These are phyloP conservation scores for Hemisphaericaspora subhashii DNA, from an alignment of 1,139 yeast species.

Conservation along the genomic window DNA sequence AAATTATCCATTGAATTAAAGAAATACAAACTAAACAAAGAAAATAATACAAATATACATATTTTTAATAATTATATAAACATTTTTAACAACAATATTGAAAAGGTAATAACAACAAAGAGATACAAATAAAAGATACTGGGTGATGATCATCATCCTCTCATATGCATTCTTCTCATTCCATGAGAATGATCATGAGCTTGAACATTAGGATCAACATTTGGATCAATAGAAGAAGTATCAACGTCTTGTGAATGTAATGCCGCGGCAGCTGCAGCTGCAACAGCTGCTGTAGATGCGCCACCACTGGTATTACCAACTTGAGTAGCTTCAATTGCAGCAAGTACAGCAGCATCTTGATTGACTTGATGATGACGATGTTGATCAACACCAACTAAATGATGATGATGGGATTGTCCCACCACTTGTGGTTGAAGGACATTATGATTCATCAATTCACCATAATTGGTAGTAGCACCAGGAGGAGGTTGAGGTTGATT, in stretches of 20 bases:
- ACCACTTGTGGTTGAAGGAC: constrained; percentile 15
- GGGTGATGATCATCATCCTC: neutral
- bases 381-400: constrained; percentile 7
- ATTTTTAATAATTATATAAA: neutral
- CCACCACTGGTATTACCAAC: constrained; percentile 26
- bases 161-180: constrained; percentile 10
- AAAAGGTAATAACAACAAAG: neutral
- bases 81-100: neutral
- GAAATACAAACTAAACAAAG: no score
- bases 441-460: constrained; percentile 9
- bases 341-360: constrained; percentile 47
- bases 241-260: constrained; percentile 33
- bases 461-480: no score
- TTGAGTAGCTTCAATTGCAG: constrained; percentile 38
- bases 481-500: constrained; percentile 15
- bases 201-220: constrained; percentile 47
- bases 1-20: no score
- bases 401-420: constrained; percentile 18
- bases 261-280: constrained; percentile 29
- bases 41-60: no score
- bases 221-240: constrained; percentile 45
- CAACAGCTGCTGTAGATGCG: constrained; percentile 22
- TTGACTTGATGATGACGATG: no score
- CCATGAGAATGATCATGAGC: constrained; percentile 44
- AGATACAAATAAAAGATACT: neutral